A percentile compares a stretch with the other conserved stretches of the same genome.
These are phyloP conservation scores for Ogataea populi-albae DNA, from an alignment of 805 yeast genomes.

Conservation along the genomic window DNA sequence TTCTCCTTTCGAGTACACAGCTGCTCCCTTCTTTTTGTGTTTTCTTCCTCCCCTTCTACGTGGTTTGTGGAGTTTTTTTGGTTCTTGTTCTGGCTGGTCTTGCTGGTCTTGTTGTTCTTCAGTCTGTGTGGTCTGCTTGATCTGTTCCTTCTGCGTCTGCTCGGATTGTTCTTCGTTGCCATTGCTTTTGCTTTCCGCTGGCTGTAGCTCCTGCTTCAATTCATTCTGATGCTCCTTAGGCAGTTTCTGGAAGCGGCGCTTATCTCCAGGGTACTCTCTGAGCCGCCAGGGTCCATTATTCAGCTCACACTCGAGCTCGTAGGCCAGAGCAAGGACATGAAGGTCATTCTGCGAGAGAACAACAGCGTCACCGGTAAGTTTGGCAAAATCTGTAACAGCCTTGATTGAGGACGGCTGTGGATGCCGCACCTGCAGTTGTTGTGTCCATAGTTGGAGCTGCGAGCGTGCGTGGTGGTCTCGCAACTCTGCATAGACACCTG, in stretches of 20 bases:
- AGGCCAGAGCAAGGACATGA: slow-evolving; percentile 86
- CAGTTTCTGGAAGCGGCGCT: slow-evolving; percentile 25
- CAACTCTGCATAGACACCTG: slow-evolving; percentile 85
- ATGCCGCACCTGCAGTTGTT: slow-evolving; percentile 64
- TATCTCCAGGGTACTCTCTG: slow-evolving; percentile 71
- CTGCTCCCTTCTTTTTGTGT: slow-evolving; percentile 48
- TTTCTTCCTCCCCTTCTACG: slow-evolving; percentile 62
- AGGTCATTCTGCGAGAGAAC: slow-evolving; percentile 90
- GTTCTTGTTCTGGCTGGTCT: slow-evolving; percentile 6
- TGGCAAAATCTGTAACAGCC: slow-evolving; percentile 72
- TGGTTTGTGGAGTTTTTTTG: slow-evolving; percentile 34
- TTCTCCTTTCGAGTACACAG: not conserved
- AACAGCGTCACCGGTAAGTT: slow-evolving; percentile 83
- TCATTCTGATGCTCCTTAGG: slow-evolving; percentile 24
- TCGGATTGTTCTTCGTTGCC: slow-evolving; percentile 9
- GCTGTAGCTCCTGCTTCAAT: too few species aligned
- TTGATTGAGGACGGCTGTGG: slow-evolving; percentile 66
- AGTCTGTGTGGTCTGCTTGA: too few species aligned
- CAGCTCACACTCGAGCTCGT: slow-evolving; percentile 75
- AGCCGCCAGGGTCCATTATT: slow-evolving; percentile 69
- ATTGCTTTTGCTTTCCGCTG: slow-evolving; percentile 6
- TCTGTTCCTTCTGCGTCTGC: slow-evolving; percentile 5
- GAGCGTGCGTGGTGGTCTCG: slow-evolving; percentile 81
- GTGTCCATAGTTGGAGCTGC: slow-evolving; percentile 80
- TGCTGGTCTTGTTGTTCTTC: slow-evolving; percentile 10